Percentiles rank a stretch among this genome's conserved stretches.
These are phyloP conservation scores for Phoma sp. DNA, from an alignment of 2,329 filamentous ascomycete genomes.

Conservation along the genomic window DNA sequence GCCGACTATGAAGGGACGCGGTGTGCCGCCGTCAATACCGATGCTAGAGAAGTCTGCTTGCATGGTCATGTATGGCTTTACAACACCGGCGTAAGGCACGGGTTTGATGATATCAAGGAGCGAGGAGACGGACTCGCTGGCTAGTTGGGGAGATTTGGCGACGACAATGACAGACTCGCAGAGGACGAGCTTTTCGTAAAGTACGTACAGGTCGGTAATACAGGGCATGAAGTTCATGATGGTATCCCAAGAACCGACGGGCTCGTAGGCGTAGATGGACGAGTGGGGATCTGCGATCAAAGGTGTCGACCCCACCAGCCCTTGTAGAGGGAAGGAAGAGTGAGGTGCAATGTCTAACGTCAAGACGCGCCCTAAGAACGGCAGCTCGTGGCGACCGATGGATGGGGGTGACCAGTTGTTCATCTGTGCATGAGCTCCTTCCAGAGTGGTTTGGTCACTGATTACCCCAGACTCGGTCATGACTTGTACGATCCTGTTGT, in stretches of 20 bases:
- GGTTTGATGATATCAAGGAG: constrained; percentile 50
- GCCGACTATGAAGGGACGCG: constrained; percentile 48
- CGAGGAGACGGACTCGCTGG: constrained; percentile 50
- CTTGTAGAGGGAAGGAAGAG: constrained; percentile 50
- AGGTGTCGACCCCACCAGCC: constrained; percentile 40
- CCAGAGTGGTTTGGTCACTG: constrained; percentile 48
- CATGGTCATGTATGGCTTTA: constrained; percentile 53
- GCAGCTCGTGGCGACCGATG: constrained; percentile 47
- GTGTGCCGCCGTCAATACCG: constrained; percentile 49
- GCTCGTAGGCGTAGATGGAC: constrained; percentile 51
- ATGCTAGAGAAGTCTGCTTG: constrained; percentile 51
- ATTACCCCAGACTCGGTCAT: constrained; percentile 48
- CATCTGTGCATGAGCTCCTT: constrained; percentile 49
- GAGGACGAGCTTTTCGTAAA: constrained; percentile 51
- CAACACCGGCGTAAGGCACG: constrained; percentile 49
- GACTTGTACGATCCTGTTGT: constrained; percentile 42
- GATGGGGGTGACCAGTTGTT: constrained; percentile 46
- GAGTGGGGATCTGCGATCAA: constrained; percentile 38
- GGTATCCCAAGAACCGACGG: constrained; percentile 48
- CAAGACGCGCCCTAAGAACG: constrained; percentile 48
- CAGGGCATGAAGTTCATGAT: constrained; percentile 50
- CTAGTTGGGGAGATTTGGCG: constrained; percentile 51
- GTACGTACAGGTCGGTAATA: constrained; percentile 49
- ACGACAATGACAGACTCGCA: constrained; percentile 51
- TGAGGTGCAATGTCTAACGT: constrained; percentile 51